Evolutionary conservation across 805 yeast genomes (phyloP).

Genomic region (Ogataea ganodermae): DNA sequence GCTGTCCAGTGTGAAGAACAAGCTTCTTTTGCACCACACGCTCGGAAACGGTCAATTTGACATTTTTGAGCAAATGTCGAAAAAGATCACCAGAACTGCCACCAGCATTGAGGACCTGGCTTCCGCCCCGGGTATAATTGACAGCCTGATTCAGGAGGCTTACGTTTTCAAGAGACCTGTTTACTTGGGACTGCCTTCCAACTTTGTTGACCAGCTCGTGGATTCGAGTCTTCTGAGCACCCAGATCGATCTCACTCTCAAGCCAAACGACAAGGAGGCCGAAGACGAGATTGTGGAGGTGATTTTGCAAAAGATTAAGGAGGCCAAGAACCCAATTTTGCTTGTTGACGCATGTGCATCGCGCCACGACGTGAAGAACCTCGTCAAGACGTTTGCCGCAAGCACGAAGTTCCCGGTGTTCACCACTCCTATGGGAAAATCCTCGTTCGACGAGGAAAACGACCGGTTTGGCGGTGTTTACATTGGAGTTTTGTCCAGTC

Average conservation of each 20-base stretch:
- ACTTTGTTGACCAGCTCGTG: constrained; percentile 67
- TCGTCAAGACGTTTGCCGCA: constrained; percentile 62
- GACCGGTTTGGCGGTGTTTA: constrained; percentile 82
- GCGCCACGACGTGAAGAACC: constrained; percentile 69
- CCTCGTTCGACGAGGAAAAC: constrained; percentile 70
- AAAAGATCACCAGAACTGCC: constrained; percentile 66
- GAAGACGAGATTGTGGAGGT: constrained; percentile 62
- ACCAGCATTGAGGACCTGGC: constrained; percentile 62
- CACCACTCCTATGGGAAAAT: constrained; percentile 91
- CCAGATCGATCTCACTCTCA: constrained; percentile 63
- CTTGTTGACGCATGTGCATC: constrained; percentile 87
- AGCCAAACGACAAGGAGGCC: constrained; percentile 59
- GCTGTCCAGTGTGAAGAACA: constrained; percentile 68
- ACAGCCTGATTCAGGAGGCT: constrained; percentile 72
- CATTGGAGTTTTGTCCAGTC: constrained; percentile 77
- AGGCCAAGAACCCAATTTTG: constrained; percentile 69
- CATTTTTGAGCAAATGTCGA: constrained; percentile 78
- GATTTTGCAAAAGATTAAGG: constrained; percentile 51
- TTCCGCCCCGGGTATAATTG: constrained; percentile 71
- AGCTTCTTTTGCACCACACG: constrained; percentile 77
- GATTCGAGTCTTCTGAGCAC: constrained; percentile 57
- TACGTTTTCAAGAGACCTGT: constrained; percentile 76
- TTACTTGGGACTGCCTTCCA: constrained; percentile 80
- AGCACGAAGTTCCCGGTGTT: constrained; percentile 77
- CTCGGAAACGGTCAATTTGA: constrained; percentile 82